Percentiles rank a stretch among this genome's conserved stretches.
Evolutionary conservation across 371 early-diverging fungal species (phyloP).

Genomic region (Thermomucor indicae-seudaticae): DNA sequence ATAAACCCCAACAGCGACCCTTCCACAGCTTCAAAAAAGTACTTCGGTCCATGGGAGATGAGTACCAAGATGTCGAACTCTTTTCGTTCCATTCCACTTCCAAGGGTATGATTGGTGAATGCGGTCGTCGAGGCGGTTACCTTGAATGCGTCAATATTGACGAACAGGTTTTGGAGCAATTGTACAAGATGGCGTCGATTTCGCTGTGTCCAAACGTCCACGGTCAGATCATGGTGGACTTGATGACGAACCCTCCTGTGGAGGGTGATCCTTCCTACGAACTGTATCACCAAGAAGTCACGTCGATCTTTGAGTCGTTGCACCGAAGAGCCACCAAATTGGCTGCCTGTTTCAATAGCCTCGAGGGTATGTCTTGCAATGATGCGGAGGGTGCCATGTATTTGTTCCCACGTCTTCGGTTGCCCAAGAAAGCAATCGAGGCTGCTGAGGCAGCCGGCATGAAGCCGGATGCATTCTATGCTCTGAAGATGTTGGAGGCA

Average conservation of each 20-base stretch:
- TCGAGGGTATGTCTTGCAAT: conserved; percentile 87
- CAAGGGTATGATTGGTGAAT: conserved; percentile 98
- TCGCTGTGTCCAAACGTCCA: conserved; percentile 88
- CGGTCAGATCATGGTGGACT: conserved; percentile 84
- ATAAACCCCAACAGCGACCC: conserved; percentile 70
- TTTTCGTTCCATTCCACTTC: conserved; percentile 78
- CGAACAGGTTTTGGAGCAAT: conserved; percentile 66
- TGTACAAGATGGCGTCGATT: conserved; percentile 93
- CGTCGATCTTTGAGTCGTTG: conserved; percentile 78
- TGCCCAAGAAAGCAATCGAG: conserved; percentile 72
- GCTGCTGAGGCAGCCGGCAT: conserved; percentile 64
- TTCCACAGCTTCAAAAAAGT: conserved; percentile 94
- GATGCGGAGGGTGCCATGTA: conserved; percentile 94
- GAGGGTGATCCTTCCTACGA: conserved; percentile 74
- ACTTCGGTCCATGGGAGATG: conserved; percentile 59
- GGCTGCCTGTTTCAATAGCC: conserved; percentile 70
- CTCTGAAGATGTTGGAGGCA: conserved; percentile 83
- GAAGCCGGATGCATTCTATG: conserved; percentile 86
- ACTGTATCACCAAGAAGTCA: conserved; percentile 70
- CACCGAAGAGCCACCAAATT: conserved; percentile 75
- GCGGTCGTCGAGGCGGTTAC: conserved; percentile 97
- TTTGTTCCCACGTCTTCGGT: conserved; percentile 79
- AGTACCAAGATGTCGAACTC: conserved; percentile 59
- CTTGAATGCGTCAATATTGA: conserved; percentile 90
- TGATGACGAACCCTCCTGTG: conserved; percentile 94